These are phyloP conservation scores for Penicillium freii DNA, from an alignment of 2,329 filamentous ascomycete genomes.

Conservation along the genomic window DNA sequence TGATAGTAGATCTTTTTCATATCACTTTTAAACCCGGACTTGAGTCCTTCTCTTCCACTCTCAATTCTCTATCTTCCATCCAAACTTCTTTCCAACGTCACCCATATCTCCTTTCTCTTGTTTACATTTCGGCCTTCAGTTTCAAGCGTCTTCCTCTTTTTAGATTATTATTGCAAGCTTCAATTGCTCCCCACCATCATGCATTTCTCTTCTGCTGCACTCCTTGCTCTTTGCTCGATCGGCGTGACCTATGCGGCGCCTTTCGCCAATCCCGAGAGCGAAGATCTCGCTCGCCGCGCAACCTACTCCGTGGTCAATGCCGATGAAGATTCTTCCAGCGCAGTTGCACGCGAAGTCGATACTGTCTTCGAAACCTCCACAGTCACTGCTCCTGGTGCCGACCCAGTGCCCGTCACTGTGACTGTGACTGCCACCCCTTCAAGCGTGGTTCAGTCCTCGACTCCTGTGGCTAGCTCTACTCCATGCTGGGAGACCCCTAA, in stretches of 20 bases:
- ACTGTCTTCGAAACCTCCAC: constrained; percentile 22
- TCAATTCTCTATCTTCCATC: neutral
- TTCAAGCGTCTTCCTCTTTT: constrained; percentile 1
- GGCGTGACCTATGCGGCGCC: constrained; percentile 30
- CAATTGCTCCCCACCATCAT: constrained; percentile 21
- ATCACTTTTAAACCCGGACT: constrained; percentile 3
- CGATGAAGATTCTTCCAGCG: constrained; percentile 22
- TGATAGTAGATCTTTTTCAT: neutral
- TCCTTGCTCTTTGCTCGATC: constrained; percentile 31
- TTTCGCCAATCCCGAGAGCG: constrained; percentile 22
- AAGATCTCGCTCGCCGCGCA: constrained; percentile 27
- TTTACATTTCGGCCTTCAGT: constrained; percentile 5
- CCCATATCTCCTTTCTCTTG: neutral
- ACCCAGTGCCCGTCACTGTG: constrained; percentile 8
- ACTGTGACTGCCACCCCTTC: constrained; percentile 24
- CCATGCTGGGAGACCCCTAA: constrained; percentile 4
- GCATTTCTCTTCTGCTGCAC: constrained; percentile 29
- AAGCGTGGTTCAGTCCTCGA: constrained; percentile 4
- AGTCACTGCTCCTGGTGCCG: constrained; percentile 16
- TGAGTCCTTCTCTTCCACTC: neutral
- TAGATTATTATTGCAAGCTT: neutral
- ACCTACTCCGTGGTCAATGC: constrained; percentile 37
- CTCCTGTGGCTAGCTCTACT: constrained; percentile 15
- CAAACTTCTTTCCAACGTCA: neutral
- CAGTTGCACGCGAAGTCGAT: constrained; percentile 19